Evolutionary conservation across 2,329 filamentous ascomycete genomes (phyloP).

Genomic region (Exserohilum rostratum): DNA sequence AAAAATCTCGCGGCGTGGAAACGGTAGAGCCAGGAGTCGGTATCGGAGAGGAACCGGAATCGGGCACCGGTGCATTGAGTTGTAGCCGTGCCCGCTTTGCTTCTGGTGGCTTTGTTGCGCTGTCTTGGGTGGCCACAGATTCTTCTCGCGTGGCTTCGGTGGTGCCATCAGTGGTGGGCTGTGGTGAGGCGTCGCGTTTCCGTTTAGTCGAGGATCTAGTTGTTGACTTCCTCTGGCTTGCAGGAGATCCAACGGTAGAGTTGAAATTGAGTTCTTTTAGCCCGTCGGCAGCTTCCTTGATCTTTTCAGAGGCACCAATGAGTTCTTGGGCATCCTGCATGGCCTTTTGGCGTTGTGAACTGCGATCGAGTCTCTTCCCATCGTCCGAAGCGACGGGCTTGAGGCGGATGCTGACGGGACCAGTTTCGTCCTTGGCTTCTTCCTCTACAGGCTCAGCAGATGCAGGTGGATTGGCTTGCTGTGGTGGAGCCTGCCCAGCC

Average conservation of each 20-base stretch:
- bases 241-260: conserved; percentile 24
- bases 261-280: conserved; percentile 44
- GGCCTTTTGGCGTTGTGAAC: conserved; percentile 62
- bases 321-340: conserved; percentile 47
- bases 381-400: conserved; percentile 81
- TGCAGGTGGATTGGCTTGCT: conserved; percentile 16
- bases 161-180: conserved; percentile 23
- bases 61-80: conserved; percentile 22
- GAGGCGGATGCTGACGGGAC: conserved; percentile 74
- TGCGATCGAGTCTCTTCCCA: conserved; percentile 74
- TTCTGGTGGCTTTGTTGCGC: conserved; percentile 33
- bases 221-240: conserved; percentile 28
- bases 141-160: conserved; percentile 24
- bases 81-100: conserved; percentile 39
- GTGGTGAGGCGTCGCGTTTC: conserved; percentile 59
- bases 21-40: conserved; percentile 17
- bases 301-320: conserved; percentile 43
- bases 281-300: conserved; percentile 43
- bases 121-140: conserved; percentile 38
- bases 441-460: conserved; percentile 23
- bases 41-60: conserved; percentile 15
- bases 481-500: conserved; percentile 18
- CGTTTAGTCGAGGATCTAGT: conserved; percentile 55
- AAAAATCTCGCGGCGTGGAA: conserved; percentile 14
- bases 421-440: conserved; percentile 61